Evolutionary conservation across 2,329 filamentous ascomycete genomes (phyloP).

Genomic region (Colletotrichum lupini): DNA sequence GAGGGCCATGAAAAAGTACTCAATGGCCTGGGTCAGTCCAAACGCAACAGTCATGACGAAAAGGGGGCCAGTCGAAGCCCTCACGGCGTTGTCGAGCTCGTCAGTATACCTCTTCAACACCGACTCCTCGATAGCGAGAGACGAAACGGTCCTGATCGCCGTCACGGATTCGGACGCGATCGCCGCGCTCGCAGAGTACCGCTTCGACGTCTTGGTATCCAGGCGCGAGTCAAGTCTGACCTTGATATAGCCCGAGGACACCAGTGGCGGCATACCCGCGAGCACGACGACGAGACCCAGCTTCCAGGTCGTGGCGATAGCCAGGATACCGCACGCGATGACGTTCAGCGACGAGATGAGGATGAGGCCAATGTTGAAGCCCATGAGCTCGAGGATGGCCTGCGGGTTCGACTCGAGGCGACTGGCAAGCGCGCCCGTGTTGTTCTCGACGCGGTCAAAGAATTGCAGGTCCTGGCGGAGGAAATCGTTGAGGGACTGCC

Average conservation of each 20-base stretch:
- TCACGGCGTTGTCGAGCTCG: conserved; percentile 45
- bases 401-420: conserved; percentile 51
- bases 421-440: conserved; percentile 49
- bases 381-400: conserved; percentile 54
- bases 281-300: conserved; percentile 60
- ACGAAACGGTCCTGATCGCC: conserved; percentile 54
- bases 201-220: conserved; percentile 49
- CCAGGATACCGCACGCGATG: conserved; percentile 51
- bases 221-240: conserved; percentile 53
- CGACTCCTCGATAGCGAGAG: conserved; percentile 52
- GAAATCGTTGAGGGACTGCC: conserved; percentile 45
- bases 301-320: conserved; percentile 58
- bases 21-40: conserved; percentile 49
- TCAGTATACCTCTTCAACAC: conserved; percentile 44
- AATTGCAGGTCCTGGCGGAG: conserved; percentile 55
- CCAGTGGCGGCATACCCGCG: conserved; percentile 50
- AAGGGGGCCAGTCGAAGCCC: conserved; percentile 44
- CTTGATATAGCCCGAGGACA: conserved; percentile 50
- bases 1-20: conserved; percentile 52
- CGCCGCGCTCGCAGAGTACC: conserved; percentile 49
- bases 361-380: conserved; percentile 53
- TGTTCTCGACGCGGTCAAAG: conserved; percentile 55
- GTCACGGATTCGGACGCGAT: conserved; percentile 56
- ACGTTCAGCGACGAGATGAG: conserved; percentile 51
- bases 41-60: conserved; percentile 49